phyloP scores from a whole-genome alignment of 306 rosid species.

The Prunus davidiana region DNA sequence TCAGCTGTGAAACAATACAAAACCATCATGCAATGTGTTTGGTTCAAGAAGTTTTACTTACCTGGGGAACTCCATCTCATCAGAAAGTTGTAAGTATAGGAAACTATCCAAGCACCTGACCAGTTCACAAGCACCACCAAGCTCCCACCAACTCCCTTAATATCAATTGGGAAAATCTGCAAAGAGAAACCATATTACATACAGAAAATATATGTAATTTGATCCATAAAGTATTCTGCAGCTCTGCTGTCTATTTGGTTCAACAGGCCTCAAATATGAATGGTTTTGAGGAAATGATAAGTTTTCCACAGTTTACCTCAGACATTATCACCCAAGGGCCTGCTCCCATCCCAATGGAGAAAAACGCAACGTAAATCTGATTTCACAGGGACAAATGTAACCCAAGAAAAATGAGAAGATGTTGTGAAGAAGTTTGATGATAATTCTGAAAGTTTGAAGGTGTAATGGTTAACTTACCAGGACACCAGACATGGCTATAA shows the following conservation, averaged over 20 bases:
- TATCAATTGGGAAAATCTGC: constrained; percentile 77
- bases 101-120: constrained; percentile 82
- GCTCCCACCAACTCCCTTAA: constrained; percentile 83
- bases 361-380: constrained; percentile 66
- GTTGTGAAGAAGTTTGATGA: not conserved
- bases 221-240: not conserved
- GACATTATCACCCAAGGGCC: constrained; percentile 96
- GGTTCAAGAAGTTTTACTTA: constrained; percentile 15
- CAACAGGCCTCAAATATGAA: not conserved
- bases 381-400: not conserved
- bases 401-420: not conserved
- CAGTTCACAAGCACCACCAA: constrained; percentile 70
- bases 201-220: not conserved
- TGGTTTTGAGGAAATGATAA: not conserved
- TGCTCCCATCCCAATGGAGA: constrained; percentile 74
- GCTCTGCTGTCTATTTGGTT: not conserved
- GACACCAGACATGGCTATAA: constrained; percentile 31
- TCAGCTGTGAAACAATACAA: not conserved
- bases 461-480: constrained; percentile 21
- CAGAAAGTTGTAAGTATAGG: constrained; percentile 75
- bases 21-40: no score
- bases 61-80: constrained; percentile 80
- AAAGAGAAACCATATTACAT: not conserved
- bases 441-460: not conserved
- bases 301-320: constrained; percentile 52